Conservation (phyloP, 768 basidiomycete genomes). For the Asterophora parasitica region DNA sequence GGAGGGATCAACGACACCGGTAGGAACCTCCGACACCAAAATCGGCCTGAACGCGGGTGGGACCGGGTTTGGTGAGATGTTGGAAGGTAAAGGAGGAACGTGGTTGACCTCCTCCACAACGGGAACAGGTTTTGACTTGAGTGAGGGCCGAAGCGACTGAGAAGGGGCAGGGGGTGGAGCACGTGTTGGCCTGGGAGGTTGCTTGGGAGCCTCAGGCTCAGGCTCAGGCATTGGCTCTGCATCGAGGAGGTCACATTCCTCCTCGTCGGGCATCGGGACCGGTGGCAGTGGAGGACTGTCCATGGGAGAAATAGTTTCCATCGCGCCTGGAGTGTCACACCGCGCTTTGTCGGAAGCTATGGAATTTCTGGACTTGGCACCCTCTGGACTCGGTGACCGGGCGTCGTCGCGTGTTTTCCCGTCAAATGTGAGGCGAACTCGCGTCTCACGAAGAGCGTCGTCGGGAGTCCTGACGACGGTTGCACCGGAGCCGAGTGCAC, state of each 20-base stretch:
- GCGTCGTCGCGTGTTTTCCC: constrained; percentile 17
- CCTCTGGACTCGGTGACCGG: constrained; percentile 5
- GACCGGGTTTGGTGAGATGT: constrained; percentile 36
- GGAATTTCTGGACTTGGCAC: constrained; percentile 6
- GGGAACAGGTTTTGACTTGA: constrained; percentile 30
- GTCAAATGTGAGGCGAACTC: constrained; percentile 36
- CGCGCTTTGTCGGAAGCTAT: constrained; percentile 8
- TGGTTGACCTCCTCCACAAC: constrained; percentile 35
- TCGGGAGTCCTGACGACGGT: constrained; percentile 75
- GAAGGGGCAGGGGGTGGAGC: constrained; percentile 17
- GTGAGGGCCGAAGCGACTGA: constrained; percentile 33
- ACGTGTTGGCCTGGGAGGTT: constrained; percentile 30
- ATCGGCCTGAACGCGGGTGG: constrained; percentile 62
- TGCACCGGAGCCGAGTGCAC: constrained; percentile 65
- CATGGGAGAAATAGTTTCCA: constrained; percentile 26
- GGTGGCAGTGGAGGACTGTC: constrained; percentile 56
- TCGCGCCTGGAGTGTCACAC: constrained; percentile 6
- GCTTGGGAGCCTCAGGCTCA: constrained; percentile 24
- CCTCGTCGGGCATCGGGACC: constrained; percentile 36
- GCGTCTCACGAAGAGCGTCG: constrained; percentile 60
- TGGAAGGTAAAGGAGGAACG: constrained; percentile 47
- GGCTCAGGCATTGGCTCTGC: neutral
- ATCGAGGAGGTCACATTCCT: constrained; percentile 25
- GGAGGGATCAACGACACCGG: constrained; percentile 44
- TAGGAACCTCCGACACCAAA: constrained; percentile 55